phyloP scores from a whole-genome alignment of 2,329 filamentous ascomycete species.

The Aschersonia sp. region DNA sequence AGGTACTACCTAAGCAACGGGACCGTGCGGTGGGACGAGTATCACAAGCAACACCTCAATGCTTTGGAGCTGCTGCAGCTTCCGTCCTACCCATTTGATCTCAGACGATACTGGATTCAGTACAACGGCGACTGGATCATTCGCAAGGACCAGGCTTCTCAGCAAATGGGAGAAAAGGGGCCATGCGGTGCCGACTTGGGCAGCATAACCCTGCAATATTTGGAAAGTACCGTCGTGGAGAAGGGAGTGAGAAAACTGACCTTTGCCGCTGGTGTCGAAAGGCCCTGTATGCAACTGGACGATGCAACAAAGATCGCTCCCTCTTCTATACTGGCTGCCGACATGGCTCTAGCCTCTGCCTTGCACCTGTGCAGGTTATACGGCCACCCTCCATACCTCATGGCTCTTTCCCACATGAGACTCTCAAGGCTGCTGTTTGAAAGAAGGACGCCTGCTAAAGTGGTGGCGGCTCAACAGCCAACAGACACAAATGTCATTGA shows the following conservation, averaged over 20 bases:
- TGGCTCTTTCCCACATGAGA: background rate
- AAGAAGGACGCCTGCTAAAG: background rate
- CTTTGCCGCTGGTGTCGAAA: constrained; percentile 17
- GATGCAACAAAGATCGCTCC: no score
- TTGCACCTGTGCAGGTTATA: background rate
- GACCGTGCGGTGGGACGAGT: constrained; percentile 52
- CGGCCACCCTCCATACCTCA: background rate
- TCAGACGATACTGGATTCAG: constrained; percentile 52
- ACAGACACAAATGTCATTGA: background rate
- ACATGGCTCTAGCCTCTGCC: constrained; percentile 32
- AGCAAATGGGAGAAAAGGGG: background rate
- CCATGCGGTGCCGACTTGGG: background rate
- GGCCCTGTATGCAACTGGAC: constrained; percentile 19
- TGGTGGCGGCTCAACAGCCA: background rate
- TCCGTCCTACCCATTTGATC: constrained; percentile 55
- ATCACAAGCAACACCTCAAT: constrained; percentile 32
- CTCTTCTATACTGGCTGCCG: constrained; percentile 25
- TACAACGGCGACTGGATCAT: constrained; percentile 42
- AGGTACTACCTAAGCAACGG: background rate
- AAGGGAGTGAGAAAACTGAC: background rate
- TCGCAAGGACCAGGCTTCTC: constrained; percentile 35
- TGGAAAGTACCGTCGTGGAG: constrained; percentile 51
- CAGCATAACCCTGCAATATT: constrained; percentile 6
- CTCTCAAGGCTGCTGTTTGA: background rate
- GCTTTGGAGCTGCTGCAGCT: constrained; percentile 38